phyloP scores from a whole-genome alignment of 805 yeast species.

The Cyberlindnera mississippiensis region DNA sequence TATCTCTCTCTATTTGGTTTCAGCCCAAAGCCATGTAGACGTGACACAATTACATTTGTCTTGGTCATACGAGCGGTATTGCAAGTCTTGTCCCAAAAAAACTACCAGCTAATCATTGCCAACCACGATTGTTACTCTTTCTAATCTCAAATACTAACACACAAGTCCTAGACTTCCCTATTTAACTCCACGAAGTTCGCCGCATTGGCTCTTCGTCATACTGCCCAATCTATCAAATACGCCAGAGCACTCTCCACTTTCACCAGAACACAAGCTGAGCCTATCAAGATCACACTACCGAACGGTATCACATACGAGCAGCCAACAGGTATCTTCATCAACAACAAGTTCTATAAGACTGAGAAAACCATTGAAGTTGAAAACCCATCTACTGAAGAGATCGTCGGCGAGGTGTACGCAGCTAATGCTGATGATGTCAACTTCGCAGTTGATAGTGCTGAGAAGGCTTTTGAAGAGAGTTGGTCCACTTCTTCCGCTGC shows the following conservation, averaged over 20 bases:
- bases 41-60: too few species aligned
- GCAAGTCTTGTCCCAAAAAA: too few species aligned
- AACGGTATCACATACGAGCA: constrained; percentile 65
- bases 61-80: too few species aligned
- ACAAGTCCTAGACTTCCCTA: too few species aligned
- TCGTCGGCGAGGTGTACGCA: constrained; percentile 52
- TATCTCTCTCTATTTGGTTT: too few species aligned
- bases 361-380: constrained; percentile 53
- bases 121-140: too few species aligned
- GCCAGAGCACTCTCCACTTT: constrained; percentile 15
- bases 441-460: constrained; percentile 64
- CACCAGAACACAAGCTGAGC: constrained; percentile 24
- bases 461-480: constrained; percentile 50
- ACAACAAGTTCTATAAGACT: constrained; percentile 69
- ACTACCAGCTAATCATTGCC: too few species aligned
- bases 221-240: neutral
- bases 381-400: constrained; percentile 61
- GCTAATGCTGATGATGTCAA: constrained; percentile 64
- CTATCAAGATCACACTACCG: constrained; percentile 52
- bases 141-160: too few species aligned
- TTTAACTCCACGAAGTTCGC: constrained; percentile 7
- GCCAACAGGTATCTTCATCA: constrained; percentile 87
- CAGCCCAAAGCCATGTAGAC: too few species aligned
- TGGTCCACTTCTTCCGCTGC: constrained; percentile 63
- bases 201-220: constrained; percentile 1